These are phyloP conservation scores for Lolium rigidum DNA, from an alignment of 176 grass and related monocot species.

Conservation along the genomic window DNA sequence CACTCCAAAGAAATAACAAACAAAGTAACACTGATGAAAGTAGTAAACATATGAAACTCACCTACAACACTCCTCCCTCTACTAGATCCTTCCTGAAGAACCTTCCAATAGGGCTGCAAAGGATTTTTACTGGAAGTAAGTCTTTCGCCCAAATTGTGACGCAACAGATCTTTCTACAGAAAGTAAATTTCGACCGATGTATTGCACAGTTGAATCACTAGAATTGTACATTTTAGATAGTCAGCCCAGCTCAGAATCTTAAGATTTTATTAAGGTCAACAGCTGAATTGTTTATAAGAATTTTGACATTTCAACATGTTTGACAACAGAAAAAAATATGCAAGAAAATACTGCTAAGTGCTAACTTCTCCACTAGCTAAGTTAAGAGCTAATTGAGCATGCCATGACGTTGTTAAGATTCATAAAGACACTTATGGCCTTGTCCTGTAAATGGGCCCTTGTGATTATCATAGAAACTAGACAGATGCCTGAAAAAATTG, in stretches of 20 bases:
- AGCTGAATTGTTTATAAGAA: neutral
- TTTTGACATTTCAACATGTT: constrained; percentile 3
- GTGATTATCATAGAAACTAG: constrained; percentile 10
- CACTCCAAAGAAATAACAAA: constrained; percentile 7
- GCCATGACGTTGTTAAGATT: too few relatives aligned
- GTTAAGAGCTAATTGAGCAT: too few relatives aligned
- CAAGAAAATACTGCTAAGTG: neutral
- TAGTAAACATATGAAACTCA: constrained; percentile 51
- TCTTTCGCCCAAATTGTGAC: neutral
- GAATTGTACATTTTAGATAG: constrained; percentile 14
- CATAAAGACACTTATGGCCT: too few relatives aligned
- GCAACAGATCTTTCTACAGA: neutral
- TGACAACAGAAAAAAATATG: neutral
- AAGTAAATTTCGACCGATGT: neutral
- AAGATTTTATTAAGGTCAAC: neutral
- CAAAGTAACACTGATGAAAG: constrained; percentile 2
- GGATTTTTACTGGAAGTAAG: constrained; percentile 27
- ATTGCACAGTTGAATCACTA: neutral
- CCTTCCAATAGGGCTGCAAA: constrained; percentile 96
- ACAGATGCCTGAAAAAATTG: neutral
- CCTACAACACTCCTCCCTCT: constrained; percentile 93
- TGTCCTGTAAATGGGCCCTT: too few relatives aligned
- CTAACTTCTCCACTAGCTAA: neutral
- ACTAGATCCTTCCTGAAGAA: constrained; percentile 95
- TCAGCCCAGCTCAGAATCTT: constrained; percentile 2